Evolutionary conservation across 2,329 filamentous ascomycete species (phyloP), one percentile per base, ranked within the genome.

Genomic region (Clarireedia monteithiana): DNA sequence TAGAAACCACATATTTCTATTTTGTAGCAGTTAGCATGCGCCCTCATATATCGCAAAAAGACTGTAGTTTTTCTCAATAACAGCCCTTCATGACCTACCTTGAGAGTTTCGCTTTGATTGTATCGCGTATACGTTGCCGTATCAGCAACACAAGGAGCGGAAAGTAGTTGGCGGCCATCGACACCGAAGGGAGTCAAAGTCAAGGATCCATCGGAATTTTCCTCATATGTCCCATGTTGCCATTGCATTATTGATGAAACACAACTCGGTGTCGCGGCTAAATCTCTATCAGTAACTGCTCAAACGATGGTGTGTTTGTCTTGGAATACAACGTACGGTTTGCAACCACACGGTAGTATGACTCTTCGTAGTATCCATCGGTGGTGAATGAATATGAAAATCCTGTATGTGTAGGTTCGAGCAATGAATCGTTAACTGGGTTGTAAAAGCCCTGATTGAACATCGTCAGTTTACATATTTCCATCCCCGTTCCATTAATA

Each of bases 321-420:
- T 47, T 39, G 26, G 36, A 24, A 27, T 12, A 30, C 27, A 40
- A 63, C 82, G 69, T 71, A 86, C 83, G 85, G 67, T 89, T 88
- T 48, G 85, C 72, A 64, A 88, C 71, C 9, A 84, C 84, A 60
- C 85, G 77, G 69, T 88, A 89, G 68, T 85, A 83, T 14, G 86
- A 84, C 64, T 83, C 78, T 71, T 89, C 86, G 66, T 78, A 89
- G 69, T 77, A 76, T 23, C 85, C 85, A 67, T 88, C 81, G 42
- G 71, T 74, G 4, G 83, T 84, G 70, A 89, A 89, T 10, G 86
- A 89, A 72, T 88, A 89, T 15, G 85, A 88, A 61, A 88, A 86
- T 24, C 86, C 86, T 0, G 85, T 81, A 59, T 82, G 75, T 6
- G 72, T 73, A 15, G 86, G 86, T 69, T 89, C 86, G 62, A 81